phyloP scores from a whole-genome alignment of 139 green algal species.

The Chlamydomonas urium region DNA sequence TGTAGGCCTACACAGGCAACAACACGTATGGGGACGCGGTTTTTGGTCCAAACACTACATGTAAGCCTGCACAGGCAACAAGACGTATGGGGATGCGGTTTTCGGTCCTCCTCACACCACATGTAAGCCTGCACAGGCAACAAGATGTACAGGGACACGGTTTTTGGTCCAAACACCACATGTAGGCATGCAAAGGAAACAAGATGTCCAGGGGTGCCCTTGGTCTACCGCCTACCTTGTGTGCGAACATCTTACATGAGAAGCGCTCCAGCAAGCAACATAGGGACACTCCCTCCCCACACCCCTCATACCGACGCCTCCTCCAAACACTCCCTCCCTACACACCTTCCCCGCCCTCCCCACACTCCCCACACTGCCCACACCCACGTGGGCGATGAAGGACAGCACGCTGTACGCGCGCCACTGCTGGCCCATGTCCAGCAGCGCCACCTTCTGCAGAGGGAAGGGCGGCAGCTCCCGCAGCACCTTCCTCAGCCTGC shows the following conservation, averaged over 20 bases:
- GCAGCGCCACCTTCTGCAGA: neutral
- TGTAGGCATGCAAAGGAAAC: conserved; percentile 22
- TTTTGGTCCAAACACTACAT: conserved; percentile 3
- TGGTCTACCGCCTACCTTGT: too few species aligned
- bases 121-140: conserved; percentile 23
- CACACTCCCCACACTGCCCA: neutral
- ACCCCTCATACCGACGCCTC: neutral
- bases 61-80: conserved; percentile 23
- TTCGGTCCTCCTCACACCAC: conserved; percentile 29
- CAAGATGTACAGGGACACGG: neutral
- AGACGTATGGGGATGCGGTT: neutral
- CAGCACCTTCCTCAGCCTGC: conserved; percentile 11
- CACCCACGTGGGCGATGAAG: conserved; percentile 37
- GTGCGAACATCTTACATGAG: too few species aligned
- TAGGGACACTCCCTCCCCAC: too few species aligned
- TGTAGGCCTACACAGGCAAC: conserved; percentile 20
- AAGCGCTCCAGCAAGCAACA: too few species aligned
- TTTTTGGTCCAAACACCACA: neutral
- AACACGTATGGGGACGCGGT: neutral
- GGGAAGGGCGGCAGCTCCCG: conserved; percentile 26
- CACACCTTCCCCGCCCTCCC: neutral
- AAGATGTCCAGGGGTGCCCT: neutral
- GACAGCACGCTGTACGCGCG: conserved; percentile 40
- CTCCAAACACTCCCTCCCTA: neutral
- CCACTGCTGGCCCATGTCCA: conserved; percentile 23